These are phyloP conservation scores for Epichloe baconii DNA, from an alignment of 2,329 filamentous ascomycete genomes.

Conservation along the genomic window DNA sequence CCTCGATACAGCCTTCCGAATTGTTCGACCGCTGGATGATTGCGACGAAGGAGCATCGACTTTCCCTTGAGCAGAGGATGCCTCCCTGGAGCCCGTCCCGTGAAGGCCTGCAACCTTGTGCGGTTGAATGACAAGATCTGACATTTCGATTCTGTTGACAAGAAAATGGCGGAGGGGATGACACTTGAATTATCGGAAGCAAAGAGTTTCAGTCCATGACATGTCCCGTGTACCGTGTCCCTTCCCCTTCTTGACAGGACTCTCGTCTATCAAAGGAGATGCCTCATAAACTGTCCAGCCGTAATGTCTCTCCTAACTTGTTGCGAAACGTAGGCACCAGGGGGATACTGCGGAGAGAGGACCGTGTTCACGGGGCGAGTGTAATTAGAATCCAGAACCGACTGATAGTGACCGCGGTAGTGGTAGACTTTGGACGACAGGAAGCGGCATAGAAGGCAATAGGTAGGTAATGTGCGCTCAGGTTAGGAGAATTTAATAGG, in stretches of 20 bases:
- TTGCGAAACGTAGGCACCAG: no score
- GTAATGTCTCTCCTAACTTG: no score
- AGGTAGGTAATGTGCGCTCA: not conserved
- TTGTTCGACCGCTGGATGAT: not conserved
- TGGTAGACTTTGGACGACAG: not conserved
- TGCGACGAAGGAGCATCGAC: not conserved
- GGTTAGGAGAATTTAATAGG: not conserved
- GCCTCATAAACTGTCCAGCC: no score
- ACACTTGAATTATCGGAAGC: not conserved
- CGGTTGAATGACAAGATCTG: conserved; percentile 3
- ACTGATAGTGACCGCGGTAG: no score
- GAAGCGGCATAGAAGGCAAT: not conserved
- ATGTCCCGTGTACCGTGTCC: no score
- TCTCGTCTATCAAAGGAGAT: no score
- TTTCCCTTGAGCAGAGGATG: not conserved
- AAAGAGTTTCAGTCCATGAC: no score
- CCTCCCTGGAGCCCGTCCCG: not conserved
- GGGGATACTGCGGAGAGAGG: no score
- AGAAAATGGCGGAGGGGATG: not conserved
- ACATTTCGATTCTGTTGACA: conserved; percentile 1
- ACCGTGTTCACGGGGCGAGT: no score
- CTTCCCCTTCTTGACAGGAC: no score
- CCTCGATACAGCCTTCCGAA: conserved; percentile 3
- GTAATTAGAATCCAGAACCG: no score
- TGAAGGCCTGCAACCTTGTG: conserved; percentile 1